Evolutionary conservation across 257 asterid species (phyloP).

Genomic region (Gardenia jasminoides): DNA sequence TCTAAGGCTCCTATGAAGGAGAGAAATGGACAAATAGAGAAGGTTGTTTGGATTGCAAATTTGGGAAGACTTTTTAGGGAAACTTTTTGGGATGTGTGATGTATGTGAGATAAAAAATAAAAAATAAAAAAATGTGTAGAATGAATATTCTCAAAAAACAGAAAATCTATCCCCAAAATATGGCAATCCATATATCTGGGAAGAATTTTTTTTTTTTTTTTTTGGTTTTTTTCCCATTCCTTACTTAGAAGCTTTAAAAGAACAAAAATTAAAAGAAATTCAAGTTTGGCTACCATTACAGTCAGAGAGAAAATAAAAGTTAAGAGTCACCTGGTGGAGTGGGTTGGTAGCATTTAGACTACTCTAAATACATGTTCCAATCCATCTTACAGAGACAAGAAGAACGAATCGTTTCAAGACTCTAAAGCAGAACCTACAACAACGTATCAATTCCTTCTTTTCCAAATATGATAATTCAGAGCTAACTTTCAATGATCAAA

Average conservation of each 20-base stretch:
- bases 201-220: no score
- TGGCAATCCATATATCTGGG: not conserved
- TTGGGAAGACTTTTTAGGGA: no score
- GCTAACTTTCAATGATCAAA: no score
- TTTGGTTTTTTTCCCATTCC: no score
- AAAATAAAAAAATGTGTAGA: no score
- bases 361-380: not conserved
- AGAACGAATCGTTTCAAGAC: not conserved
- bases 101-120: no score
- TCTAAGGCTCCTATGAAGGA: not conserved
- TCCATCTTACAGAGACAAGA: no score
- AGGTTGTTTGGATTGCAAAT: no score
- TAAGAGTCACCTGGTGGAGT: not conserved
- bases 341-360: not conserved
- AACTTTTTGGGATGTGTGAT: no score
- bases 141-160: no score
- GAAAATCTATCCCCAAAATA: no score
- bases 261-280: not conserved
- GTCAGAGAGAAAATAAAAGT: not conserved
- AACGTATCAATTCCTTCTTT: not conserved
- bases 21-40: not conserved
- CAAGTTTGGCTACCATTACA: not conserved
- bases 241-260: not conserved
- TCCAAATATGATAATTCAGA: not conserved
- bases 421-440: not conserved